phyloP scores from a whole-genome alignment of 805 yeast species.

The Hanseniaspora valbyensis region DNA sequence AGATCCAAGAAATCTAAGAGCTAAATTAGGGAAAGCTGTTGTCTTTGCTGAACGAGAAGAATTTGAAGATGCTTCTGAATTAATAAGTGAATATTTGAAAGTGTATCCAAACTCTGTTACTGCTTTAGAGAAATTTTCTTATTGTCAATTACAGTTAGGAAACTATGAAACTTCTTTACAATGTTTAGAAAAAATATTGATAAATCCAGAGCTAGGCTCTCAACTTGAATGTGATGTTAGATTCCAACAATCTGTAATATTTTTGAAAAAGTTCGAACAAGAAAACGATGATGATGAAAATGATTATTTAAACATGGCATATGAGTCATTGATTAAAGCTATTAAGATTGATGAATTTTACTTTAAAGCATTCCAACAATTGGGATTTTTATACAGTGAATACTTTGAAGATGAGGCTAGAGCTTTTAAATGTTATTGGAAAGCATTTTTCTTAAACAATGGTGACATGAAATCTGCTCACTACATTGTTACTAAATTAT shows the following conservation, averaged over 20 bases:
- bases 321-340: constrained; percentile 46
- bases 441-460: constrained; percentile 78
- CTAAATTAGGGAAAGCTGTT: constrained; percentile 71
- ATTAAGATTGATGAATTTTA: constrained; percentile 51
- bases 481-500: constrained; percentile 57
- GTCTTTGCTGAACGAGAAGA: constrained; percentile 59
- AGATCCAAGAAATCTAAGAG: constrained; percentile 41
- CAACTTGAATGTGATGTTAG: constrained; percentile 55
- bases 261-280: constrained; percentile 8
- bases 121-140: constrained; percentile 60
- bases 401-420: constrained; percentile 48
- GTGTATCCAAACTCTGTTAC: constrained; percentile 43
- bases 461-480: constrained; percentile 66
- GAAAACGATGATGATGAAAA: constrained; percentile 23
- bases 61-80: constrained; percentile 40
- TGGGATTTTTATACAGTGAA: constrained; percentile 63
- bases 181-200: constrained; percentile 23
- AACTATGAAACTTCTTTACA: constrained; percentile 38
- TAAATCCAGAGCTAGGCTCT: constrained; percentile 24
- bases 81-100: constrained; percentile 42
- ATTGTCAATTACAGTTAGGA: constrained; percentile 59
- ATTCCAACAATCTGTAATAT: constrained; percentile 59
- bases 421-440: constrained; percentile 77
- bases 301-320: constrained; percentile 38
- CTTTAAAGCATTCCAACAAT: constrained; percentile 71